Percentiles rank a stretch among this genome's conserved stretches.
Evolutionary conservation across 768 basidiomycete species (phyloP).

Genomic region (Butyriboletus loyo): DNA sequence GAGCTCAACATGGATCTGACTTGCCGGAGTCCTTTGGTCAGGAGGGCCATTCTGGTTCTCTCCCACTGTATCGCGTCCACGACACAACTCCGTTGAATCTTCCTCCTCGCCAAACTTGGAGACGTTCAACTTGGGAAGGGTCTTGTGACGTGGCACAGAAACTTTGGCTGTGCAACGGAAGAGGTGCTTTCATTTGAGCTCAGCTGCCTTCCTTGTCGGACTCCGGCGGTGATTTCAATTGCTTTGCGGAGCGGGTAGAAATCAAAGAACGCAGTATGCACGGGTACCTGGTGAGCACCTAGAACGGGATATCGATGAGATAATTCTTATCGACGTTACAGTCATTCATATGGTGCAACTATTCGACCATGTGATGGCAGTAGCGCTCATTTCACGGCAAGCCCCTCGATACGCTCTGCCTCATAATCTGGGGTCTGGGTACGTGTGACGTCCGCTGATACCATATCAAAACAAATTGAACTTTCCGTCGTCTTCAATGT

Average conservation of each 20-base stretch:
- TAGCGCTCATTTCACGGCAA: background rate
- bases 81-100: slow-evolving; percentile 10
- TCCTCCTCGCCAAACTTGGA: slow-evolving; percentile 5
- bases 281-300: slow-evolving; percentile 7
- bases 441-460: background rate
- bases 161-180: slow-evolving; percentile 4
- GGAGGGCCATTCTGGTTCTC: slow-evolving; percentile 1
- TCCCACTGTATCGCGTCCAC: slow-evolving; percentile 6
- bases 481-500: too few species aligned
- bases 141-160: slow-evolving; percentile 8
- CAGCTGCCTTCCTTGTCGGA: slow-evolving; percentile 7
- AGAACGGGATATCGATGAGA: background rate
- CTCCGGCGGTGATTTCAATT: background rate
- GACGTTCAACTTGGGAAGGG: background rate
- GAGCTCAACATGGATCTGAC: slow-evolving; percentile 9
- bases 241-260: slow-evolving; percentile 9
- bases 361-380: slow-evolving; percentile 3
- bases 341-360: slow-evolving; percentile 13
- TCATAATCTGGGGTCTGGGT: background rate
- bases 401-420: background rate
- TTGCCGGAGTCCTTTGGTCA: slow-evolving; percentile 3
- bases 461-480: too few species aligned
- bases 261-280: slow-evolving; percentile 12
- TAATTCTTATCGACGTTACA: background rate
- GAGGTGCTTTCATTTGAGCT: slow-evolving; percentile 13